Conservation (phyloP, 768 basidiomycete species). For the Amanita rubescens region DNA sequence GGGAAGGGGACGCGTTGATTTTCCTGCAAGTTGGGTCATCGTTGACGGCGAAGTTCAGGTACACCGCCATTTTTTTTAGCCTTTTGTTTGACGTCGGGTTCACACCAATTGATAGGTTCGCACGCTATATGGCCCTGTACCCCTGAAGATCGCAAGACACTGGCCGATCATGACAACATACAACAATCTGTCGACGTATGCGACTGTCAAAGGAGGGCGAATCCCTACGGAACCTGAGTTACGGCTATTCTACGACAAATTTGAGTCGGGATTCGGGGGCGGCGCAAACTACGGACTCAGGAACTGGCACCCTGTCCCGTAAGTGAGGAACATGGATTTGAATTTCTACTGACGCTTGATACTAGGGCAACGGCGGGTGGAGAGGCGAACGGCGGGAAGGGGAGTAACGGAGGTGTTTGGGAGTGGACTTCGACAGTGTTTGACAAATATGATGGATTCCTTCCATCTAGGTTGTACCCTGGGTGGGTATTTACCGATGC, state of each 20-base stretch:
- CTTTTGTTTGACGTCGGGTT: not conserved
- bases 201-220: conserved; percentile 83
- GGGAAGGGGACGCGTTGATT: conserved; percentile 36
- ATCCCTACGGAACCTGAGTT: conserved; percentile 90
- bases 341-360: not conserved
- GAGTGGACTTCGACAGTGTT: conserved; percentile 91
- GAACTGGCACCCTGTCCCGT: conserved; percentile 94
- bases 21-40: conserved; percentile 74
- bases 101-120: conserved; percentile 45
- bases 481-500: conserved; percentile 40
- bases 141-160: conserved; percentile 63
- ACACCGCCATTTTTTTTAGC: conserved; percentile 6
- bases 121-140: conserved; percentile 81
- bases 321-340: conserved; percentile 24
- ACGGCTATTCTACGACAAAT: conserved; percentile 67
- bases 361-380: conserved; percentile 62
- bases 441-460: conserved; percentile 67
- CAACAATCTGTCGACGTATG: conserved; percentile 72
- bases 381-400: conserved; percentile 41
- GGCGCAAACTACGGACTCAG: conserved; percentile 82
- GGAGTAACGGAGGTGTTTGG: conserved; percentile 95
- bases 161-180: conserved; percentile 88
- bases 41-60: conserved; percentile 44
- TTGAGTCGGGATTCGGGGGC: conserved; percentile 66
- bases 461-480: conserved; percentile 74